A percentile compares a stretch with the other conserved stretches of the same genome.
These are phyloP conservation scores for Salicornia ramosissima DNA, from an alignment of 148 eudicot genomes.

Conservation along the genomic window DNA sequence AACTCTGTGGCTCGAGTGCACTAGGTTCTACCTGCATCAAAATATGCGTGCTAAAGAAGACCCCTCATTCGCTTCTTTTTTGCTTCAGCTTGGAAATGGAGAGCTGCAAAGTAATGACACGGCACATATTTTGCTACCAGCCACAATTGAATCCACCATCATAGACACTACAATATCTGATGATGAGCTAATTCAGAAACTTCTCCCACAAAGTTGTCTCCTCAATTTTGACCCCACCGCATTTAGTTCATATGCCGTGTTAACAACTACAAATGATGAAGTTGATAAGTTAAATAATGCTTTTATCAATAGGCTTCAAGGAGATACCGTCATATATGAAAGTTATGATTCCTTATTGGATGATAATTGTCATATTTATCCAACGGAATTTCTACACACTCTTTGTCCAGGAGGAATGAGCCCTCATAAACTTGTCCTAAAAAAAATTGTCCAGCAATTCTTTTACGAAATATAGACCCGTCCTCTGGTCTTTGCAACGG, in stretches of 20 bases:
- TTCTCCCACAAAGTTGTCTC: not conserved
- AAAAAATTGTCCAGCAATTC: too few species aligned
- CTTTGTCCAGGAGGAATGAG: slow-evolving; percentile 7
- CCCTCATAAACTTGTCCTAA: not conserved
- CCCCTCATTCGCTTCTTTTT: not conserved
- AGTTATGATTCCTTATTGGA: not conserved
- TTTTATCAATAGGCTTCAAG: not conserved
- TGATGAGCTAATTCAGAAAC: not conserved
- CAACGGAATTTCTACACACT: not conserved
- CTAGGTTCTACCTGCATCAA: too few species aligned
- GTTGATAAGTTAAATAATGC: not conserved
- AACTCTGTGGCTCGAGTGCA: too few species aligned
- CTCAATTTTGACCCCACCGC: too few species aligned
- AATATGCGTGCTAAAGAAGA: too few species aligned
- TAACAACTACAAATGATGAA: not conserved
- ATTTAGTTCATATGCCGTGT: too few species aligned
- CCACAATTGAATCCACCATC: not conserved
- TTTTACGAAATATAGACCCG: too few species aligned
- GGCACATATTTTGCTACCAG: not conserved
- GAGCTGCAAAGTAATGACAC: not conserved
- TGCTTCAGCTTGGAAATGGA: not conserved
- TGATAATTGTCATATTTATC: not conserved
- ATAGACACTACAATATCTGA: not conserved
- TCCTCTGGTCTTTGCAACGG: too few species aligned
- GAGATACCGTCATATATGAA: not conserved